Conservation (phyloP, 1,139 yeast genomes). For the Kurtzmaniella quercitrusa region DNA sequence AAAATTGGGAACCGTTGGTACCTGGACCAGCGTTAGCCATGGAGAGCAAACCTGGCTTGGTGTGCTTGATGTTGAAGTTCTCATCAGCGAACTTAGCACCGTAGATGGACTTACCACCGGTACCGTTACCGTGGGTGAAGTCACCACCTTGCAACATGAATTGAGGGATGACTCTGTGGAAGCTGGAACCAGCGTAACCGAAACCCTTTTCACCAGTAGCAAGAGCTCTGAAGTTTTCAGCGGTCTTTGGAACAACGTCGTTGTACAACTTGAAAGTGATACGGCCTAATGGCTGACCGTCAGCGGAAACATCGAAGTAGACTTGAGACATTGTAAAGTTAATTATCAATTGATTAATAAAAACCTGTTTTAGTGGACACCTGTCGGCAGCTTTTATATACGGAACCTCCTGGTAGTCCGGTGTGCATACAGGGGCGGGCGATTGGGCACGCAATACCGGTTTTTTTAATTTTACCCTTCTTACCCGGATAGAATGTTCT, state of each 20-base stretch:
- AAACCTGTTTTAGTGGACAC: not conserved
- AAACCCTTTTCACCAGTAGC: conserved; percentile 97
- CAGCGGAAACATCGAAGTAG: conserved; percentile 73
- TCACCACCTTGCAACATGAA: conserved; percentile 99
- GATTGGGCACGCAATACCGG: not conserved
- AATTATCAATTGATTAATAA: not conserved
- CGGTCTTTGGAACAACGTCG: conserved; percentile 96
- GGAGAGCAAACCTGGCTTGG: conserved; percentile 90
- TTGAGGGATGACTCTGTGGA: conserved; percentile 98
- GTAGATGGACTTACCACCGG: conserved; percentile 99
- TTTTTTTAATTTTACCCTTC: not conserved
- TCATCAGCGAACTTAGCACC: conserved; percentile 95
- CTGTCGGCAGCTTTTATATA: not conserved
- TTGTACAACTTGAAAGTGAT: conserved; percentile 63
- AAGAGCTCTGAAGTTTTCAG: conserved; percentile 97
- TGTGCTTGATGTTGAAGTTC: conserved; percentile 84
- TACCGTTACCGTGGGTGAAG: conserved; percentile 90
- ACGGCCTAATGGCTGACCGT: conserved; percentile 44
- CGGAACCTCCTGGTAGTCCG: not conserved
- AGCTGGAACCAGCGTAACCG: conserved; percentile 86
- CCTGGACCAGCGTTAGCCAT: conserved; percentile 99
- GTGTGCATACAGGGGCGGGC: not conserved
- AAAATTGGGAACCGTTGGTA: conserved; percentile 99
- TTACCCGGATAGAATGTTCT: conserved; percentile 10
- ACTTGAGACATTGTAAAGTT: conserved; percentile 50